Percentiles rank a stretch among this genome's conserved stretches.
Evolutionary conservation across 164 flowering plant species (phyloP).

Genomic region (Umbellularia californica): DNA sequence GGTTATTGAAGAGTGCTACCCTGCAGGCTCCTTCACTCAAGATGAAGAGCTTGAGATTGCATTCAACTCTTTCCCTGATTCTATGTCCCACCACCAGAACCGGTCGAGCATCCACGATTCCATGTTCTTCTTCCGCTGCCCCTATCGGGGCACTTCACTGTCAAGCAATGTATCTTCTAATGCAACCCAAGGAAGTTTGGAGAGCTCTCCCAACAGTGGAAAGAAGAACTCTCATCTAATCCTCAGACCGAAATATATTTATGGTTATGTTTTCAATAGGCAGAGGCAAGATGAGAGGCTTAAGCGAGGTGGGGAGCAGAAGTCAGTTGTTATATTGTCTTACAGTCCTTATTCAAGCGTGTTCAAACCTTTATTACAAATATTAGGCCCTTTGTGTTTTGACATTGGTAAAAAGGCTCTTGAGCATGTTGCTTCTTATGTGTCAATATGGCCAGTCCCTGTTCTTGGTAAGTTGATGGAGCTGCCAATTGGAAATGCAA

Average conservation of each 20-base stretch:
- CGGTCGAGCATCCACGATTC: constrained; percentile 95
- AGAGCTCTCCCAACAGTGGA: constrained; percentile 12
- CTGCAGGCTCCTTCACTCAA: constrained; percentile 61
- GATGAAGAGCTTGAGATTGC: constrained; percentile 89
- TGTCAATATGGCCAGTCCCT: constrained; percentile 86
- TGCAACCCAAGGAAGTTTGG: constrained; percentile 11
- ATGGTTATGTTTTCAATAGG: constrained; percentile 95
- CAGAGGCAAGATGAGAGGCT: constrained; percentile 98
- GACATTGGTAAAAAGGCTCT: constrained; percentile 90
- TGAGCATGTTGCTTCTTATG: constrained; percentile 73
- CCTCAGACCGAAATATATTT: constrained; percentile 41
- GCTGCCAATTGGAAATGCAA: constrained; percentile 91
- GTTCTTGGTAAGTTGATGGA: constrained; percentile 75
- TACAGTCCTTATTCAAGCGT: constrained; percentile 73
- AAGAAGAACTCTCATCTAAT: not conserved
- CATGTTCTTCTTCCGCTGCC: constrained; percentile 88
- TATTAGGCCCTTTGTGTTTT: constrained; percentile 92
- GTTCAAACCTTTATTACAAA: constrained; percentile 90
- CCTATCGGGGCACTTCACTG: constrained; percentile 33
- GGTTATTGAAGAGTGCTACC: constrained; percentile 92
- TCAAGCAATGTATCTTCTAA: constrained; percentile 28
- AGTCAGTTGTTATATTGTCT: constrained; percentile 88
- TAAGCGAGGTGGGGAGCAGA: constrained; percentile 97
- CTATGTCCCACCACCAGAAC: constrained; percentile 85
- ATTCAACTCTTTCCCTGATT: constrained; percentile 91